These are phyloP conservation scores for Candida sanyaensis DNA, from an alignment of 1,139 yeast genomes.

Conservation along the genomic window DNA sequence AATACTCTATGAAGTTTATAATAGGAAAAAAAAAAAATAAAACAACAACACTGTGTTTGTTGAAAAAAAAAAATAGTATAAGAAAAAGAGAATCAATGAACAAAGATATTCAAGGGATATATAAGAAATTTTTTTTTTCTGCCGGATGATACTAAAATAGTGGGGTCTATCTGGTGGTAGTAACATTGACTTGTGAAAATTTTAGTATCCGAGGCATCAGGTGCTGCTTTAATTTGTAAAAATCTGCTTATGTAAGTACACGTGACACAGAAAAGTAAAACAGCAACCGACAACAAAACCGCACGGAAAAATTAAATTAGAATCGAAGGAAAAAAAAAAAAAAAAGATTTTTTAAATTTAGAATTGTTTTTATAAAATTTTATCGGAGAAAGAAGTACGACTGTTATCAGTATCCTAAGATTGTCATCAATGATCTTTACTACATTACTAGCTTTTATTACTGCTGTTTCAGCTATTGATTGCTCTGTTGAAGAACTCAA, in stretches of 20 bases:
- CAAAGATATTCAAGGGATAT: neutral
- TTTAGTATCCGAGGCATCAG: constrained; percentile 2
- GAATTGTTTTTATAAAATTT: neutral
- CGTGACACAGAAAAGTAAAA: neutral
- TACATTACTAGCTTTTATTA: constrained; percentile 6
- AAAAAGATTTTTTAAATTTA: neutral
- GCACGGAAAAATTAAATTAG: neutral
- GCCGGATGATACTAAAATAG: neutral
- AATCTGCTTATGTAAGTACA: neutral
- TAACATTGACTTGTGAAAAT: constrained; percentile 1
- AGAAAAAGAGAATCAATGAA: neutral
- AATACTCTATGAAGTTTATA: neutral
- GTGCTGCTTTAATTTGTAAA: neutral
- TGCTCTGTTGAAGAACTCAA: constrained; percentile 45
- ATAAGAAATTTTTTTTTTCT: neutral
- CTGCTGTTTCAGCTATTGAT: constrained; percentile 33
- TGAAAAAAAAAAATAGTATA: neutral
- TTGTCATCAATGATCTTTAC: constrained; percentile 1
- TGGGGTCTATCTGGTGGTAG: neutral
- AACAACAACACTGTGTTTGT: neutral
- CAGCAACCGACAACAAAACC: neutral
- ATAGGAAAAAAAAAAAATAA: neutral
- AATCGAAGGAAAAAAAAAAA: neutral
- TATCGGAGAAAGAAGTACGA: neutral
- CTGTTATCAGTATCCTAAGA: too few relatives aligned